phyloP scores from a whole-genome alignment of 2,329 filamentous ascomycete genomes.

The Sarocladium strictum region DNA sequence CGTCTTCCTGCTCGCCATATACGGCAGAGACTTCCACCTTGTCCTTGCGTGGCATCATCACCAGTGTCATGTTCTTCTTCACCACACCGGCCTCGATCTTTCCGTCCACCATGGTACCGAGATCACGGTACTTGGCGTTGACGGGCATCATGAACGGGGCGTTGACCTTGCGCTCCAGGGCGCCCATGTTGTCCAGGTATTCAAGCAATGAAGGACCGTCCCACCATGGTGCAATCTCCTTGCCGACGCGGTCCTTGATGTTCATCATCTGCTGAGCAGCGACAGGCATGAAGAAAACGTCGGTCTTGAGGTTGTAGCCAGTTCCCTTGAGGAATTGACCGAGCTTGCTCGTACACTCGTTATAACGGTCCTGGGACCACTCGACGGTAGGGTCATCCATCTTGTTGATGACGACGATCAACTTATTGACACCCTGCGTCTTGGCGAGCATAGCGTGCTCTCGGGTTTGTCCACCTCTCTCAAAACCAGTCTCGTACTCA shows the following conservation, averaged over 20 bases:
- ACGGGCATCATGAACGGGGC: slow-evolving; percentile 99
- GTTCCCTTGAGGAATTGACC: slow-evolving; percentile 82
- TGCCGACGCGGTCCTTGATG: slow-evolving; percentile 82
- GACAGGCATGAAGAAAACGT: slow-evolving; percentile 93
- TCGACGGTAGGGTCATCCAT: slow-evolving; percentile 98
- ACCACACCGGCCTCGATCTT: slow-evolving; percentile 93
- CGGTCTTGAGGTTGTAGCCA: slow-evolving; percentile 89
- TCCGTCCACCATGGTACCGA: slow-evolving; percentile 96
- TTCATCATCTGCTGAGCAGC: slow-evolving; percentile 80
- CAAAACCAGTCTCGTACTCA: slow-evolving; percentile 98
- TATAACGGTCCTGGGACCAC: slow-evolving; percentile 89
- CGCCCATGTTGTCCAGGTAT: slow-evolving; percentile 89
- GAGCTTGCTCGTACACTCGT: slow-evolving; percentile 89
- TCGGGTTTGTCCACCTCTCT: slow-evolving; percentile 90
- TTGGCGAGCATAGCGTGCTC: slow-evolving; percentile 98
- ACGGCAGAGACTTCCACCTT: slow-evolving; percentile 74
- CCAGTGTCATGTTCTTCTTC: slow-evolving; percentile 78
- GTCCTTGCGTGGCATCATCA: slow-evolving; percentile 95
- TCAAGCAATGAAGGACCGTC: slow-evolving; percentile 86
- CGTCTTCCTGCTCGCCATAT: slow-evolving; percentile 95
- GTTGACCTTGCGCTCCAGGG: slow-evolving; percentile 91
- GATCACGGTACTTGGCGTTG: slow-evolving; percentile 91
- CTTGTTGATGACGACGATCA: slow-evolving; percentile 95
- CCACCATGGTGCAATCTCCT: slow-evolving; percentile 75
- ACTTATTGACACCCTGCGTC: slow-evolving; percentile 96